Base-by-base conservation (phyloP, 2,329 filamentous ascomycete species). In the Cadophora sp. region DNA sequence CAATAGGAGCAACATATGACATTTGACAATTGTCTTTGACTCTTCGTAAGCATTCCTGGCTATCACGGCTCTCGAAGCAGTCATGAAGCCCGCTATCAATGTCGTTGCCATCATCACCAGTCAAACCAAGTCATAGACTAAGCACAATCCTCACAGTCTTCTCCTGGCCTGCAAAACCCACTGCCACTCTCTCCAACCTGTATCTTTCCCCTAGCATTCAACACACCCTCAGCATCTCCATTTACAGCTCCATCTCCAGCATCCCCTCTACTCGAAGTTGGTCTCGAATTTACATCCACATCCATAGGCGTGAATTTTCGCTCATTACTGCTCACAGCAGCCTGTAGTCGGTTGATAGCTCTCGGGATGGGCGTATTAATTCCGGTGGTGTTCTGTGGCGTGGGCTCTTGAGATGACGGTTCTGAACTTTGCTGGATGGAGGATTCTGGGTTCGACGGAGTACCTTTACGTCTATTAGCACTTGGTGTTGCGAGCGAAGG, bases 71-170 rank as follows among this genome's bases (percentile, higher is more conserved):
- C 40, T 43, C 11, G 2, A 16, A 19, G 4, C 40, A 43, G 40
- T 6, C 40, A 43, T 19, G 40, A 43, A 43, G 34, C 19, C 40
- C 16, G 8, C 40, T 16, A 19, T 43, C 12, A 43, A 43, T 19
- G 12, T 19, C 2, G 5, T 16, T 16, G 14, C 12, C 14, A 16
- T 43, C 1, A 43, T 19, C 2, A 19, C 5, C 40, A 14, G 12
- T 19, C 40, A 19, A 43, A 14, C 12, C 16, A 19, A 43, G 16
- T 43, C 40, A 43, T 16, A 24, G 12, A 6, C 37, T 58, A 71
- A 22, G 62, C 62, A 68, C 69, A 71, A 60, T 71, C 71, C 67
- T 69, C 69, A 50, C 69, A 71, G 43, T 67, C 67, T 58, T 69
- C 68, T n/a, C 71, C 71, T 34, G 69, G 71, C 46, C 51, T 64